A percentile compares a stretch with the other conserved stretches of the same genome.
Evolutionary conservation across 495 filamentous ascomycete species (phyloP).

Genomic region (Penicilliopsis zonata): DNA sequence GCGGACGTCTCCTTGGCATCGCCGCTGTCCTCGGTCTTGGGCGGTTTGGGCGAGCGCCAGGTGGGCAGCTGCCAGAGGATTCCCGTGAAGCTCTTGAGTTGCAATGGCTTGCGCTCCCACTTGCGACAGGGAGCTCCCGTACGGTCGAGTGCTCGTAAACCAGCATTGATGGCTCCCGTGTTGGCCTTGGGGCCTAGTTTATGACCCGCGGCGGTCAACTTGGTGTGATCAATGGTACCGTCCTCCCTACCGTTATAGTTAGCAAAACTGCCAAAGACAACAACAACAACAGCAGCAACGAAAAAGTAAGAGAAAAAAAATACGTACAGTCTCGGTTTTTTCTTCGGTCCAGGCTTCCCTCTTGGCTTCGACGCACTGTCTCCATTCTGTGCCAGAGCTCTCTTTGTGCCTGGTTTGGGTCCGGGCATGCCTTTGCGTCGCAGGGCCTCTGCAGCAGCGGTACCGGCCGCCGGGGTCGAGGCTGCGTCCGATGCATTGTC

Average conservation of each 20-base stretch:
- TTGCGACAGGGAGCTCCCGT: slow-evolving; percentile 82
- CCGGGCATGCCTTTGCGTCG: slow-evolving; percentile 44
- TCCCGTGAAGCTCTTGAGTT: slow-evolving; percentile 88
- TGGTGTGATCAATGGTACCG: slow-evolving; percentile 40
- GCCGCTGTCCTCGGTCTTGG: slow-evolving; percentile 22
- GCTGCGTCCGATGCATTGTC: slow-evolving; percentile 43
- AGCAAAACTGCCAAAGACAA: slow-evolving; percentile 5
- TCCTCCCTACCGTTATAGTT: slow-evolving; percentile 50
- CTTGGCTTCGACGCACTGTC: slow-evolving; percentile 51
- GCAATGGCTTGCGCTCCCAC: slow-evolving; percentile 74
- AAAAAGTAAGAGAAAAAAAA: slow-evolving; percentile 1
- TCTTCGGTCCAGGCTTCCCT: slow-evolving; percentile 90
- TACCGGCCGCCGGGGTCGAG: slow-evolving; percentile 38
- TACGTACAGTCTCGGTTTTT: slow-evolving; percentile 85
- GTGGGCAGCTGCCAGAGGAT: slow-evolving; percentile 70
- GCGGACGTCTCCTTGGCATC: slow-evolving; percentile 29
- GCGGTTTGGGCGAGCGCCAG: slow-evolving; percentile 63
- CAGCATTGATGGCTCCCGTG: slow-evolving; percentile 94
- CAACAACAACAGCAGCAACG: slow-evolving; percentile 8
- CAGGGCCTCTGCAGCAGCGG: slow-evolving; percentile 40
- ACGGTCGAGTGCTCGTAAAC: slow-evolving; percentile 84
- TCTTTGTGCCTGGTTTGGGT: slow-evolving; percentile 45
- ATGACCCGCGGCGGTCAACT: slow-evolving; percentile 35
- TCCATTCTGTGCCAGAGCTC: slow-evolving; percentile 44
- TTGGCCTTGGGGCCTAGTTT: slow-evolving; percentile 96